Evolutionary conservation across 352 stramenopile species (phyloP), one percentile per base, ranked within the genome.

Genomic region (Pythium rhizo-oryzae): DNA sequence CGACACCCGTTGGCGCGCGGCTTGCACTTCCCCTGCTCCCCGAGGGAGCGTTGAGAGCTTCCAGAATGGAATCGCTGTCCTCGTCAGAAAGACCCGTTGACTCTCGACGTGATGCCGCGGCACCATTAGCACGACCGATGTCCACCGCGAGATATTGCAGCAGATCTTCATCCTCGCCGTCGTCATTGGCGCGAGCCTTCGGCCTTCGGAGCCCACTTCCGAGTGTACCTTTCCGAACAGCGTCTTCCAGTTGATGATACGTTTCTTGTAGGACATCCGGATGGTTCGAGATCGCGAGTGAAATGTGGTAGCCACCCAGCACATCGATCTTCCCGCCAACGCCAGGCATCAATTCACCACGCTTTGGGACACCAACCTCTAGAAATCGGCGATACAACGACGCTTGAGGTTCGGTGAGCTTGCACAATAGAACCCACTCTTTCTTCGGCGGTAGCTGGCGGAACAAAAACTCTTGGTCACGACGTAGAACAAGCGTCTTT

Each of bases 241-340:
- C 85, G 18, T 88, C 76, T 64, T 95, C 80, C 8, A 95, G 71
- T 25, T 76, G 58, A 21, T 81, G 74, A 47, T 84, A 93, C 12
- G 84, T 89, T 52, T 94, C 81, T 41, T 74, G 72, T 4, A 96
- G 75, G 37, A 94, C 87, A 56, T 97, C 90, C 9, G 90, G 90
- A 47, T 97, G 90, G 49, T 97, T 97, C 2, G 90, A 91, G 54
- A 97, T 97, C 33, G 87, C 80, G 16, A 96, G 69, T 28, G 88
- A 91, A 49, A 96, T 92, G 64, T 97, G 90, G 62, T 94, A 97
- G 0, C 87, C 88, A 11, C 85, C 86, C 6, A 97, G 77, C 4
- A 96, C 81, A 67, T 95, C 89, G 13, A 92, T 69, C 30, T 86
- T 85, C 25, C 71, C 62, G 30, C 81, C 80, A 30, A 70, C 53